A percentile compares a stretch with the other conserved stretches of the same genome.
phyloP scores from a whole-genome alignment of 2,329 filamentous ascomycete species.

The Fusarium sp. region DNA sequence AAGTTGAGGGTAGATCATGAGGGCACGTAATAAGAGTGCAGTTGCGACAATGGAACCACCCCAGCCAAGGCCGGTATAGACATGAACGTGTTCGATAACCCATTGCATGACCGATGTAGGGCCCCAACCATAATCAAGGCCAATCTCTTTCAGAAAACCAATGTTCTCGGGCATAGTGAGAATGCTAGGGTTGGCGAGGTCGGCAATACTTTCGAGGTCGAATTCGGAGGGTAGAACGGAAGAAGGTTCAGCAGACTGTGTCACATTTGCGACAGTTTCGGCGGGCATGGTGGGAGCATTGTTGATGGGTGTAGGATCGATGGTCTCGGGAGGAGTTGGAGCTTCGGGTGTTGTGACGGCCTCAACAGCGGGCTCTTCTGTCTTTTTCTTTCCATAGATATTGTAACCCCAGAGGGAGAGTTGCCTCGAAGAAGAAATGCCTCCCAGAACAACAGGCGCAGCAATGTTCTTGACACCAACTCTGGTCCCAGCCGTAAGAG shows the following conservation, averaged over 20 bases:
- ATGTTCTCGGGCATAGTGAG: conserved; percentile 78
- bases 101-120: conserved; percentile 80
- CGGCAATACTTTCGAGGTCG: conserved; percentile 52
- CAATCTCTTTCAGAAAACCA: conserved; percentile 85
- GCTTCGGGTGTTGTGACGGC: conserved; percentile 32
- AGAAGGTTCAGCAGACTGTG: conserved; percentile 36
- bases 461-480: conserved; percentile 38
- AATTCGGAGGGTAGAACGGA: conserved; percentile 47
- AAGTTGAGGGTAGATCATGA: conserved; percentile 72
- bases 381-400: conserved; percentile 47
- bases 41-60: conserved; percentile 78
- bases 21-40: conserved; percentile 72
- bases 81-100: conserved; percentile 84
- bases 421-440: conserved; percentile 48
- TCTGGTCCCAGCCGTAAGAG: conserved; percentile 41
- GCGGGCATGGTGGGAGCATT: conserved; percentile 38
- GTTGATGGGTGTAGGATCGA: conserved; percentile 21
- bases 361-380: conserved; percentile 37
- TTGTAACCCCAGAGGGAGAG: conserved; percentile 53
- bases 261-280: conserved; percentile 34
- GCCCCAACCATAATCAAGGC: conserved; percentile 89
- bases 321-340: conserved; percentile 31
- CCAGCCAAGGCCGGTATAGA: conserved; percentile 83
- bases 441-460: conserved; percentile 50
- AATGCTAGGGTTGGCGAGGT: conserved; percentile 57